Conservation (phyloP, 2,329 filamentous ascomycete genomes). For the Talaromyces sp. region DNA sequence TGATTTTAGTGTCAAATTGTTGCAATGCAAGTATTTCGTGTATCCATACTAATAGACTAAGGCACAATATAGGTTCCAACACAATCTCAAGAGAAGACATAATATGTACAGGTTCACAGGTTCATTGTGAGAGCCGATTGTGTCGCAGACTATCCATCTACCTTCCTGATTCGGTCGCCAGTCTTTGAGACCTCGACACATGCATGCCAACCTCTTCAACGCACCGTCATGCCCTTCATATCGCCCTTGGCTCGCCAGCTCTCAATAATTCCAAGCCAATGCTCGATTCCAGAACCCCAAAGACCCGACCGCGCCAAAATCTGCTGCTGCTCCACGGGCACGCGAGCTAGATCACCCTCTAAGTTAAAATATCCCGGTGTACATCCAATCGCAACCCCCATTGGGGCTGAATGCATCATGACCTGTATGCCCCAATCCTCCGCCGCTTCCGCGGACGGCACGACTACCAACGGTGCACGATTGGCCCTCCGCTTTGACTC, state of each 20-base stretch:
- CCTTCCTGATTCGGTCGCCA: neutral
- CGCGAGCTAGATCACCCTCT: conserved; percentile 21
- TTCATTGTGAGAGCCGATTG: neutral
- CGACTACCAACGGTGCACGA: conserved; percentile 29
- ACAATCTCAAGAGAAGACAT: neutral
- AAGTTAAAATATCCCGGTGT: conserved; percentile 53
- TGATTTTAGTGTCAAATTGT: neutral
- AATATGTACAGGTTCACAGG: neutral
- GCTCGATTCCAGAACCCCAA: conserved; percentile 32
- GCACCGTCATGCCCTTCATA: conserved; percentile 22
- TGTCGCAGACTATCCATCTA: neutral
- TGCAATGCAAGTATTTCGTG: neutral
- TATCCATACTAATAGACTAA: neutral
- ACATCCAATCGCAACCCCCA: neutral
- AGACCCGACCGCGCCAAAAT: conserved; percentile 30
- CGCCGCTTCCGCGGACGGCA: conserved; percentile 47
- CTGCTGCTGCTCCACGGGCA: conserved; percentile 28
- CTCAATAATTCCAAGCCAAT: conserved; percentile 22
- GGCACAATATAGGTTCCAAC: neutral
- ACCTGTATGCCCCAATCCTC: conserved; percentile 42
- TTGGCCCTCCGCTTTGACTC: conserved; percentile 28
- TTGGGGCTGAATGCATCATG: neutral
- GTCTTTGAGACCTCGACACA: neutral
- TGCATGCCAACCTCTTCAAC: neutral
- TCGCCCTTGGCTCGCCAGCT: conserved; percentile 27